A percentile compares a stretch with the other conserved stretches of the same genome.
These are phyloP conservation scores for Ceratocystis harringtonii DNA, from an alignment of 2,329 filamentous ascomycete species.

Conservation along the genomic window DNA sequence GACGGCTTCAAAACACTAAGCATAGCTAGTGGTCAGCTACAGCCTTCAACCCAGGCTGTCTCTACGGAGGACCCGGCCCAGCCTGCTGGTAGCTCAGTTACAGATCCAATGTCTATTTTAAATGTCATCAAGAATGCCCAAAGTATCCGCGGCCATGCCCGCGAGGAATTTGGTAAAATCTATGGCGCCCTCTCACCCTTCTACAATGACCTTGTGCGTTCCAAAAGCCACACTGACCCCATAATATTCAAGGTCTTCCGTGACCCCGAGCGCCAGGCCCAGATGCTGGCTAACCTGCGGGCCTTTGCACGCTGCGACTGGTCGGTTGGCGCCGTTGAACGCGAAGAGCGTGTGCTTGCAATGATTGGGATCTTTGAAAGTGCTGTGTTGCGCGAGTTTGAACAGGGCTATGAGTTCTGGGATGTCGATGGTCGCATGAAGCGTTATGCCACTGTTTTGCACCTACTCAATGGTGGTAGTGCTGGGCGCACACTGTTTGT, in stretches of 20 bases:
- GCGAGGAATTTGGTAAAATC: conserved; percentile 80
- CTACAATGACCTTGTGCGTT: conserved; percentile 65
- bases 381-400: conserved; percentile 79
- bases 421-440: conserved; percentile 83
- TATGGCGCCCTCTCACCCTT: conserved; percentile 81
- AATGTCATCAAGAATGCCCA: conserved; percentile 53
- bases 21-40: conserved; percentile 27
- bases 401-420: conserved; percentile 76
- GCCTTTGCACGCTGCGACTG: conserved; percentile 70
- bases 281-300: conserved; percentile 69
- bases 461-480: conserved; percentile 63
- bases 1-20: conserved; percentile 73
- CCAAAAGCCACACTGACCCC: conserved; percentile 61
- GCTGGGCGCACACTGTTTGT: conserved; percentile 74
- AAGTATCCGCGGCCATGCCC: conserved; percentile 70
- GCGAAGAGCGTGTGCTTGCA: conserved; percentile 55
- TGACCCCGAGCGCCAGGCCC: conserved; percentile 79
- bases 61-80: conserved; percentile 21
- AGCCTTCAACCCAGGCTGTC: neutral
- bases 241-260: conserved; percentile 74
- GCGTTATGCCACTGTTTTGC: conserved; percentile 74
- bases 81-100: conserved; percentile 23
- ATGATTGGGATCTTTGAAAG: conserved; percentile 80
- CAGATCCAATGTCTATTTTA: conserved; percentile 50
- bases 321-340: conserved; percentile 54